Evolutionary conservation across 164 flowering plant genomes (phyloP), one percentile per base, ranked within the genome.

Genomic region (Chimonanthus praecox): DNA sequence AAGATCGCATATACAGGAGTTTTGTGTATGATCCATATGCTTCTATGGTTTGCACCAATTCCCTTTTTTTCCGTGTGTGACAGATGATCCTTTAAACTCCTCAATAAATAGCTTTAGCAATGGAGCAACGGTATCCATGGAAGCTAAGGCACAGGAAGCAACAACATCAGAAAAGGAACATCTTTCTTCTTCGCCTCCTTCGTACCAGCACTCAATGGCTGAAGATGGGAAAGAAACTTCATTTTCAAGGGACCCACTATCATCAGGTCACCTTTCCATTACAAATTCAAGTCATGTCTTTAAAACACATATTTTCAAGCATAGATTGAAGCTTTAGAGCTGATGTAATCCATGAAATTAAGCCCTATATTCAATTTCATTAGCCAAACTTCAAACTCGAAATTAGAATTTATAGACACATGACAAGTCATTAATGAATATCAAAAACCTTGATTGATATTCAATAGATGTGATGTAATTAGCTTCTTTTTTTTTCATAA

Each of bases 51-150:
- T 33, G 33, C 33, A 33, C 33, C 33, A 33, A 33, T 33, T 33
- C 33, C 1, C 33, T 33, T 33, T 64, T 64, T 64, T 33, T 33
- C 33, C 33, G 1, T 62, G 11, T 10, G 68, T 50, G n/a, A 50
- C 67, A 78, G 80, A 72, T 21, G 63, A 64, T 10, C 69, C 51
- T 43, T 64, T 48, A 21, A 71, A 71, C 67, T 67, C 71, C 62
- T 68, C 64, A 45, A 18, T 45, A 13, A 63, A 66, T 51, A 70
- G 68, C 67, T 66, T 43, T 51, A 60, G 15, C 67, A 20, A 49
- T 50, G 69, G 64, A 61, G 44, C 46, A 46, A 18, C 47, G 3
- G 6, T 46, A 8, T 47, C 70, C n/a, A 16, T 43, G 4, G 66
- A 69, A 44, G 43, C 51, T 3, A 69, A 6, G 1, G 16, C 61